Evolutionary conservation across 1,284 basidiomycete genomes (phyloP), one percentile per base, ranked within the genome.

Genomic region (Sporisorium scitamineum): DNA sequence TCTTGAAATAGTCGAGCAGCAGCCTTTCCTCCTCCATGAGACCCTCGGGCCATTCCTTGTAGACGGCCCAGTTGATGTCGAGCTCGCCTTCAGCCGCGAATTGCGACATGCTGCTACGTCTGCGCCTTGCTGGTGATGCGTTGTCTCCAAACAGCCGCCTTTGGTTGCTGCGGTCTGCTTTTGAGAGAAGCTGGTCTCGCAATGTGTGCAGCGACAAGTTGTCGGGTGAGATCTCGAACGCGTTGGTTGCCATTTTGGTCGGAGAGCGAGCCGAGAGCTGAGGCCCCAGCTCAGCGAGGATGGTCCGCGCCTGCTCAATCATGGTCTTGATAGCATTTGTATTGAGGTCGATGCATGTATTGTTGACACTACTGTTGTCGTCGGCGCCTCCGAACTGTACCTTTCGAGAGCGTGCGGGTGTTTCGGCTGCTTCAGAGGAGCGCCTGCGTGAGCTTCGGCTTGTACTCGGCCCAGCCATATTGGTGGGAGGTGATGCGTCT

Each of bases 1-100:
- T 81, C 58, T 77, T 79, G 58, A 80, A 82, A 60, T 82, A 81
- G 69, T 80, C 79, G 34, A 79, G 70, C 62, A 82, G 45, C 18
- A 76, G 54, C 47, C 65, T 68, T 56, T 82, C 80, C 41, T 82
- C 80, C 61, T 78, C 67, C 45, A 66, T 74, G 8, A 82, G 52
- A 8, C 77, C 72, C 41, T 72, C 80, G 14, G 76, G 79, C 70
- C 76, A 80, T 29, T 80, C 77, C 27, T 73, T 76, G 74, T 80
- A 80, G 39, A 80, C 45, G 31, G 76, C 64, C 80, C 80, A 82
- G 54, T 79, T 78, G 61, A 82, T 74, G 59, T 74, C 68, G 24
- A 82, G 75, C 42, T 79, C 77, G 59, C 73, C 73, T 54, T 76
- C 58, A 16, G 58, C 65, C 5, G 59, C 50, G 34, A 76, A 51